Evolutionary conservation across 345 rosid genomes (phyloP), one percentile per base, ranked within the genome.

Genomic region (Noccaea caerulescens): DNA sequence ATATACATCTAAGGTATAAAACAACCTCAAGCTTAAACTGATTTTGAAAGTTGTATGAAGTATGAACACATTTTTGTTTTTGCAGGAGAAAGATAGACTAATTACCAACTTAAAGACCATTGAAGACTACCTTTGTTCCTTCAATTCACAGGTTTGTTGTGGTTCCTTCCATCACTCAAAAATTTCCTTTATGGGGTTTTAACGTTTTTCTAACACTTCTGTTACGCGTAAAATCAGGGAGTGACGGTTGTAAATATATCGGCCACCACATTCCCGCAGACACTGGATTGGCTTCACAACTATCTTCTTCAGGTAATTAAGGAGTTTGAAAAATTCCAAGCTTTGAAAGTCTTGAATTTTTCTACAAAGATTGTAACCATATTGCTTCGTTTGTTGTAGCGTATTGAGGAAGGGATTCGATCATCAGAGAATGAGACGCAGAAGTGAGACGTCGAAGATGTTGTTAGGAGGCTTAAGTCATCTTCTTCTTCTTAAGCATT

Each of bases 71-170:
- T 1, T 45, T 6, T 25, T 36, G 1, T 27, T 7, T 30, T 39
- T 18, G 14, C 84, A 95, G 98, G 93, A 86, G 78, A 95, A 88
- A 77, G 91, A 88, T 33, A 84, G 79, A 72, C 74, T 90, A 34
- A 85, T 88, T 25, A 62, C 83, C 64, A 95, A 92, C 76, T 77
- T 92, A 72, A 90, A 90, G 79, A 92, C 84, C 51, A 88, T 95
- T 66, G 92, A 90, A 80, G 86, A 88, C 76, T 90, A 95, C 81
- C 89, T 95, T 44, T 88, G 96, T 84, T 88, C 98, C 27, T 92
- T 92, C 76, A 74, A 81, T 52, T 80, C 90, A 44, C 92, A 85
- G 96, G 97, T 94, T 72, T 23, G 53, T 41, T 20, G 23, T 32
- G 0, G 0, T 6, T 66, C 10, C 30, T 66, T 33, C 23, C 0